Evolutionary conservation across 768 basidiomycete genomes (phyloP).

Genomic region (Galerina marginata): DNA sequence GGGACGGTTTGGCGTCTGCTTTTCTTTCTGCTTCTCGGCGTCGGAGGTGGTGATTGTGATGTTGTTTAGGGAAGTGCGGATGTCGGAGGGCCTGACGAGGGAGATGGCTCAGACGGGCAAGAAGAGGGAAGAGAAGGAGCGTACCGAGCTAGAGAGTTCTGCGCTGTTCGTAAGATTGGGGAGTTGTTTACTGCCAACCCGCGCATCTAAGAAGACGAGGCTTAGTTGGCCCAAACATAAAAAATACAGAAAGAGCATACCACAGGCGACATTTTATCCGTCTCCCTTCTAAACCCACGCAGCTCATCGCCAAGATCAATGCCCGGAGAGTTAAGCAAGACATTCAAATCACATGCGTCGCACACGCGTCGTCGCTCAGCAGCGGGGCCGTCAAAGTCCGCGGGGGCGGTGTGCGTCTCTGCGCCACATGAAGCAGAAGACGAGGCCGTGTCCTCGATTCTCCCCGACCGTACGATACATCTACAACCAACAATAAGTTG

Average conservation of each 20-base stretch:
- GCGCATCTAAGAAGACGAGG: conserved; percentile 53
- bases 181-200: conserved; percentile 65
- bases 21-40: conserved; percentile 35
- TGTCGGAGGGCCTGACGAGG: conserved; percentile 55
- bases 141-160: conserved; percentile 66
- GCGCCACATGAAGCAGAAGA: conserved; percentile 67
- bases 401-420: conserved; percentile 50
- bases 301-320: conserved; percentile 56
- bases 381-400: conserved; percentile 57
- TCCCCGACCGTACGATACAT: conserved; percentile 45
- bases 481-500: conserved; percentile 54
- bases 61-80: conserved; percentile 55
- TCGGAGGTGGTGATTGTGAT: conserved; percentile 51
- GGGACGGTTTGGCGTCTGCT: conserved; percentile 30
- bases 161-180: conserved; percentile 54
- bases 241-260: conserved; percentile 40
- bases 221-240: not conserved
- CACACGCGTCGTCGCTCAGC: conserved; percentile 69
- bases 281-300: conserved; percentile 50
- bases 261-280: conserved; percentile 60
- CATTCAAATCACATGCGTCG: conserved; percentile 67
- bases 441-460: conserved; percentile 63
- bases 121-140: conserved; percentile 17
- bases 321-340: conserved; percentile 59
- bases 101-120: not conserved